phyloP scores from a whole-genome alignment of 139 green algal genomes.

The Chlorella sp. region DNA sequence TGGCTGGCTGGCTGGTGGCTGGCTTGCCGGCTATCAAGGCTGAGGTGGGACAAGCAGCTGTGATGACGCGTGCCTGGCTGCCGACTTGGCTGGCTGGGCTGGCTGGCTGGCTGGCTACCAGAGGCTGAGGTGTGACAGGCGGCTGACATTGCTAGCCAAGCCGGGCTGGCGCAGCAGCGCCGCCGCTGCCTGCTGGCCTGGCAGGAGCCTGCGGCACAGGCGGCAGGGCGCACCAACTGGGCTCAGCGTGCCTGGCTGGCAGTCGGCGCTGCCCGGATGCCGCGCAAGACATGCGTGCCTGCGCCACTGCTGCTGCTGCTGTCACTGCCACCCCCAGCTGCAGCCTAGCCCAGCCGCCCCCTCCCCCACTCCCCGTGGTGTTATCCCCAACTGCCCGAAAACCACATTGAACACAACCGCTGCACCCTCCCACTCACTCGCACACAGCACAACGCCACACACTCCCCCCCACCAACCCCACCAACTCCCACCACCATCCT shows the following conservation, averaged over 20 bases:
- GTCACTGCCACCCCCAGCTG: neutral
- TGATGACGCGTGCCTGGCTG: neutral
- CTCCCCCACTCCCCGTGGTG: too few relatives aligned
- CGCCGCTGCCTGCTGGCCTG: neutral
- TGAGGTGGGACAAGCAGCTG: too few relatives aligned
- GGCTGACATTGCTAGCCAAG: constrained; percentile 7
- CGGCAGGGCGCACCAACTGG: neutral
- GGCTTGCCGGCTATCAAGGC: neutral
- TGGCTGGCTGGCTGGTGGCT: neutral
- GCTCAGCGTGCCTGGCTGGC: neutral
- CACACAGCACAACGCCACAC: neutral
- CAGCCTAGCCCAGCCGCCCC: neutral
- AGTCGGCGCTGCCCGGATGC: neutral
- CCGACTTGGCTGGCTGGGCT: neutral
- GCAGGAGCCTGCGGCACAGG: constrained; percentile 22
- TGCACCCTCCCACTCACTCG: too few relatives aligned
- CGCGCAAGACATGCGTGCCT: neutral
- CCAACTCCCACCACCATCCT: neutral
- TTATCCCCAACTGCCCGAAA: too few relatives aligned
- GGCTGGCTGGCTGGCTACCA: constrained; percentile 6
- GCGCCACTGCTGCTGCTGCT: too few relatives aligned
- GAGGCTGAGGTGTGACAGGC: constrained; percentile 25
- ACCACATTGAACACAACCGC: too few relatives aligned
- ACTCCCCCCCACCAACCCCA: neutral
- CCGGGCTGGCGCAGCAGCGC: neutral